Evolutionary conservation across 2,329 filamentous ascomycete species (phyloP).

Genomic region (Ceratocystis alfenasii): DNA sequence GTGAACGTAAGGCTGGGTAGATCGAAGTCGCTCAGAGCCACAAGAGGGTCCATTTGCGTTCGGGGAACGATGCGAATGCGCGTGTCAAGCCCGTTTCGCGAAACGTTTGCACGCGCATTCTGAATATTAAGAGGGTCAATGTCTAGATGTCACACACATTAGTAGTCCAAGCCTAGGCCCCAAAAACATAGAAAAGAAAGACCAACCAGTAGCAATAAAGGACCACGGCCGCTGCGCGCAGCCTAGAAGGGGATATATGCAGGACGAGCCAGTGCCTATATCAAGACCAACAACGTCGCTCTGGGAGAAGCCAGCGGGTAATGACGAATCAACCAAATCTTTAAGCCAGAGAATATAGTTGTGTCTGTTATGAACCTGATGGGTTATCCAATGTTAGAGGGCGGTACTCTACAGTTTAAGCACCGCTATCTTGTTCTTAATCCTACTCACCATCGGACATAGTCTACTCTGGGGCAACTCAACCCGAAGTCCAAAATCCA

Average conservation of each 20-base stretch:
- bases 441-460: constrained; percentile 60
- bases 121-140: constrained; percentile 59
- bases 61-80: constrained; percentile 55
- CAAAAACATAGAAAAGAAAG: not conserved
- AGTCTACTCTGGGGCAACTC: constrained; percentile 65
- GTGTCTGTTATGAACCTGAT: constrained; percentile 52
- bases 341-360: constrained; percentile 91
- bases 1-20: constrained; percentile 57
- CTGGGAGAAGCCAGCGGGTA: constrained; percentile 38
- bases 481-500: constrained; percentile 62
- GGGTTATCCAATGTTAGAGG: not conserved
- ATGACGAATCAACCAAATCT: constrained; percentile 59
- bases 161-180: not conserved
- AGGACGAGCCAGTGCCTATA: constrained; percentile 80
- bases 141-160: constrained; percentile 36
- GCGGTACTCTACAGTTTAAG: not conserved
- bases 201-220: constrained; percentile 51
- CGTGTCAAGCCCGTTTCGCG: constrained; percentile 49
- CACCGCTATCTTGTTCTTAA: not conserved
- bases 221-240: constrained; percentile 60
- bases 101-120: constrained; percentile 56
- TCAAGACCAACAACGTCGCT: constrained; percentile 58
- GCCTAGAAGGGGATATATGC: constrained; percentile 79
- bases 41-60: constrained; percentile 39
- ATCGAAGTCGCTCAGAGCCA: constrained; percentile 48